Percentiles rank a stretch among this genome's conserved stretches.
These are phyloP conservation scores for Blastocrithidia nonstop DNA, from an alignment of 208 protist genomes.

Conservation along the genomic window DNA sequence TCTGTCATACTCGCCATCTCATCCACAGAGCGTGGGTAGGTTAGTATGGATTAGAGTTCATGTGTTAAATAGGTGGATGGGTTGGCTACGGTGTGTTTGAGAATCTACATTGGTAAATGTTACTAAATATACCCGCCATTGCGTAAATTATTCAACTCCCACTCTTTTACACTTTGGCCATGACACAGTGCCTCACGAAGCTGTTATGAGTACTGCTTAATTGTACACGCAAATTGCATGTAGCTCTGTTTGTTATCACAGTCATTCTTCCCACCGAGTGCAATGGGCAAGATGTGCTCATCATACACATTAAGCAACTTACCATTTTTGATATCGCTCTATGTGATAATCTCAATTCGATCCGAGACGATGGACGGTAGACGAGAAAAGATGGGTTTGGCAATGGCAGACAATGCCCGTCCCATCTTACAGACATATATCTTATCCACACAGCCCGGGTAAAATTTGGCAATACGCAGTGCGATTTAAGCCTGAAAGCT, in stretches of 20 bases:
- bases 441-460: slow-evolving; percentile 49
- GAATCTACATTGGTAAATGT: slow-evolving; percentile 2
- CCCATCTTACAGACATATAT: slow-evolving; percentile 76
- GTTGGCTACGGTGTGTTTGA: no score
- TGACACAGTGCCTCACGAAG: slow-evolving; percentile 23
- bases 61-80: no score
- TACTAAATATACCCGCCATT: slow-evolving; percentile 12
- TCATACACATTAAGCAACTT: slow-evolving; percentile 46
- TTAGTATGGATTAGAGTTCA: no score
- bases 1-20: no score
- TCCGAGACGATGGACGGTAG: slow-evolving; percentile 52
- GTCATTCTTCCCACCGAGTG: slow-evolving; percentile 45
- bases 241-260: slow-evolving; percentile 41
- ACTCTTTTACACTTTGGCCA: slow-evolving; percentile 51
- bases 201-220: slow-evolving; percentile 17
- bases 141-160: slow-evolving; percentile 41
- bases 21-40: no score
- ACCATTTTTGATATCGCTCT: slow-evolving; percentile 30
- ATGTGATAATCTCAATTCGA: slow-evolving; percentile 43
- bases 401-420: slow-evolving; percentile 19
- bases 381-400: slow-evolving; percentile 52
- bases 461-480: slow-evolving; percentile 61
- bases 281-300: slow-evolving; percentile 28
- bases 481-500: slow-evolving; percentile 59
- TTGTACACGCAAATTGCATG: not conserved